Conservation (phyloP, 805 yeast species). For the Teunomyces tritomae region DNA sequence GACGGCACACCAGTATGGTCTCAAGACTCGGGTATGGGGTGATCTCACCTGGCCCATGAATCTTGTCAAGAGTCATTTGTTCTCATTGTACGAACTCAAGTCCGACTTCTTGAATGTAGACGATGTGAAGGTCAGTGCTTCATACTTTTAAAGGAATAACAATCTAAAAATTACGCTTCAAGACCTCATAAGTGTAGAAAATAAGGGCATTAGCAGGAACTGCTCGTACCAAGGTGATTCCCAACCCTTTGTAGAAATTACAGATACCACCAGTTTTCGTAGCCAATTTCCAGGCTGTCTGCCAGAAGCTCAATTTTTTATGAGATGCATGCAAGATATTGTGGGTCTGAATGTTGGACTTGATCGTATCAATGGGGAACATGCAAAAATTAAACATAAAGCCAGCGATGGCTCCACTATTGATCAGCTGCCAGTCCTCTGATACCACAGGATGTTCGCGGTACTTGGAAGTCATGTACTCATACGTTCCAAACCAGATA, state of each 20-base stretch:
- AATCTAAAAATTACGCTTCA: constrained; percentile 36
- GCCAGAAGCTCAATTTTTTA: background rate
- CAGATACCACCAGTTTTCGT: constrained; percentile 53
- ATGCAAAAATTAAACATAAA: constrained; percentile 72
- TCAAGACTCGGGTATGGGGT: constrained; percentile 69
- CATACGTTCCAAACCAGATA: constrained; percentile 92
- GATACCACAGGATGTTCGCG: constrained; percentile 12
- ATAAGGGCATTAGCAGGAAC: constrained; percentile 89
- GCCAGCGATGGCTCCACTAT: constrained; percentile 88
- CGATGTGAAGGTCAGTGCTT: constrained; percentile 45
- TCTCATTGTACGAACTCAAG: constrained; percentile 44
- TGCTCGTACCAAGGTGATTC: constrained; percentile 76
- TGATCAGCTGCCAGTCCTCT: constrained; percentile 50
- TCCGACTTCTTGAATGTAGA: constrained; percentile 64
- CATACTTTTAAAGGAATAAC: background rate
- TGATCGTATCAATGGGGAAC: constrained; percentile 89
- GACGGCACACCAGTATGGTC: constrained; percentile 47
- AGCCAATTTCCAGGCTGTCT: constrained; percentile 3
- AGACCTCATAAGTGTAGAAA: constrained; percentile 72
- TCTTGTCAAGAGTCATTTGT: constrained; percentile 47
- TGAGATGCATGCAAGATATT: constrained; percentile 21
- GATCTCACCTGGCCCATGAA: constrained; percentile 63
- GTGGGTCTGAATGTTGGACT: constrained; percentile 77
- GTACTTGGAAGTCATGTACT: constrained; percentile 28
- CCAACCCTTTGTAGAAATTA: constrained; percentile 81